These are phyloP conservation scores for Fonsecaea monophora DNA, from an alignment of 2,329 filamentous ascomycete species.

Conservation along the genomic window DNA sequence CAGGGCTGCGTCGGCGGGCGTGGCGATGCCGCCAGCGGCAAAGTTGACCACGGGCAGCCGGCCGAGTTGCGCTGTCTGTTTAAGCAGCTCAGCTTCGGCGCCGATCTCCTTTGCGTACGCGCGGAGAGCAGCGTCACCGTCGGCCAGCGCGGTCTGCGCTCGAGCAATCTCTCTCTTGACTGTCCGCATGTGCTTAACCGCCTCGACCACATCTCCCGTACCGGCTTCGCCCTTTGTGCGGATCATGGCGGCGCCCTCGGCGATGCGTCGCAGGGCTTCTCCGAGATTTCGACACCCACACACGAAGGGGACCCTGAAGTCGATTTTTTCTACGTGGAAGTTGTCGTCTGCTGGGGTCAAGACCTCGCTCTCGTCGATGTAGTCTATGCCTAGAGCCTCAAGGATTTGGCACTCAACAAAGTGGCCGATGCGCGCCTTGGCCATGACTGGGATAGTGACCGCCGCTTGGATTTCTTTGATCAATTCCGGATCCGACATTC, in stretches of 20 bases:
- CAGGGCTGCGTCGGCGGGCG: constrained; percentile 92
- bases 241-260: constrained; percentile 97
- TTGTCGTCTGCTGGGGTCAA: constrained; percentile 90
- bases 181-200: constrained; percentile 92
- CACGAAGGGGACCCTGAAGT: constrained; percentile 86
- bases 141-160: constrained; percentile 64
- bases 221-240: constrained; percentile 98
- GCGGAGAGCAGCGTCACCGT: constrained; percentile 73
- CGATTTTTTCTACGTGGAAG: constrained; percentile 89
- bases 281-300: constrained; percentile 94
- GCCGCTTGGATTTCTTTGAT: constrained; percentile 94
- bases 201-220: constrained; percentile 95
- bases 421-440: constrained; percentile 96
- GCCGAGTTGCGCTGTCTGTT: constrained; percentile 84
- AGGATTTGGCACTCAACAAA: constrained; percentile 98
- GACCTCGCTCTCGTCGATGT: constrained; percentile 98
- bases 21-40: constrained; percentile 96
- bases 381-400: constrained; percentile 92
- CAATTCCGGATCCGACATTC: constrained; percentile 94
- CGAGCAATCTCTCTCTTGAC: constrained; percentile 81
- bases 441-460: constrained; percentile 98
- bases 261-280: constrained; percentile 87
- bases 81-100: constrained; percentile 77
- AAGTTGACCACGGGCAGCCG: constrained; percentile 96
- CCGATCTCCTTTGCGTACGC: constrained; percentile 82